Evolutionary conservation across 148 eudicot species (phyloP), one percentile per base, ranked within the genome.

Genomic region (Linanthus parryae): DNA sequence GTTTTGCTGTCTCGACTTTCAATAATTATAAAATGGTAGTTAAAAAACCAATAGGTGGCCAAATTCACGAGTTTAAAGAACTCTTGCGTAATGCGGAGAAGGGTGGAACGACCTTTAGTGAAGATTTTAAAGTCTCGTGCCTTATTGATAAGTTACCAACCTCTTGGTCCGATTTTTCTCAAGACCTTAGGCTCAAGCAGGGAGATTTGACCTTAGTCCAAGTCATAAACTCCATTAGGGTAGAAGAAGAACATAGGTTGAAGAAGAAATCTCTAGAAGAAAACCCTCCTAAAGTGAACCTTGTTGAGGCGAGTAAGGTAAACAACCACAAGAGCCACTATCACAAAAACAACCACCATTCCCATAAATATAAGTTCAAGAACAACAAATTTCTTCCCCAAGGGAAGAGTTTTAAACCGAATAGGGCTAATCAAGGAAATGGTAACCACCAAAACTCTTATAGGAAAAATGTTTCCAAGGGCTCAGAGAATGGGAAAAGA

Each of bases 71-170:
- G 8, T 52, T 33, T 34, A 16, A 52, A 7, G 43, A 52, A 18
- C 30, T 19, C 13, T 34, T 31, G 17, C 20, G 22, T 12, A 10
- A 33, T 3, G 29, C 22, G 6, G 33, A 47, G 13, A 47, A 22
- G 2, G 13, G 8, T 47, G 5, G 31, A n/a, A 24, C 33, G 2
- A 47, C 10, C 11, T 23, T 47, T 24, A 25, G 33, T 24, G 29
- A 52, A 23, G 42, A 51, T 12, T 51, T 51, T 20, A 51, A 51
- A 20, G 56, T 51, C 6, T 51, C 56, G 4, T 50, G 21, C 9
- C n/a, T 50, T n/a, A 18, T 50, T 3, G 38, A 50, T 29, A 31
- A 50, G 18, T 9, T 50, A 16, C 39, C 38, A 3, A 36, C 24
- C 4, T 29, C 38, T 3, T 50, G 54, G 54, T 7, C 7, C 1